Base-by-base conservation (phyloP, 2,329 filamentous ascomycete species). In the Fusarium sp. region DNA sequence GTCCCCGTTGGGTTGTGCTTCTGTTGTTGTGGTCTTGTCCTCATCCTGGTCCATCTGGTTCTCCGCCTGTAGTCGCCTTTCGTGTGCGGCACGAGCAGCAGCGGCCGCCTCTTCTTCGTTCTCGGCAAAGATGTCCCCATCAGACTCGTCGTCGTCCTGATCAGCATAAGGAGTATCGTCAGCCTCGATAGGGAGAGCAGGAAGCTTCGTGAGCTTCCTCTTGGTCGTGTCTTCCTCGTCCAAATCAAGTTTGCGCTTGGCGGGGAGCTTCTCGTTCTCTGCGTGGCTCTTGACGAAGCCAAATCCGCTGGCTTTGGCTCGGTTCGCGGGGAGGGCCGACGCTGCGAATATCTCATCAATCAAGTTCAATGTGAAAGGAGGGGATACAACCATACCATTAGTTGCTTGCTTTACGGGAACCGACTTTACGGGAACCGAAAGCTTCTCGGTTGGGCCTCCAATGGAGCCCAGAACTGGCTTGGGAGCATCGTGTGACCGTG, bases 151-250 rank as follows among this genome's bases (percentile, higher is more conserved):
- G 64, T 92, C 91, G 66, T 91, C 90, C 81, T 91, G 88, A 79
- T 89, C 88, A 78, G 86, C 88, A 81, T 91, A 89, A 76, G 89
- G 87, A 68, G 88, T 88, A 81, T 89, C 87, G 73, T 92, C 89
- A 71, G 87, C 89, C 79, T 92, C 90, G 64, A 94, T 86, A 64
- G 92, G 90, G 68, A 94, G 90, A 75, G 92, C 92, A 67, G 96
- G 95, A 70, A 99, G 91, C 84, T 95, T 97, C 81, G 95, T 95
- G 75, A 99, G 90, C 85, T 97, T 98, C 81, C 95, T 94, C 80
- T 94, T 92, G 3, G 92, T 93, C 35, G 91, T 92, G 78, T 97
- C 94, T 78, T 98, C 96, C 79, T 98, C 96, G 70, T 94, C 95
- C 77, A 98, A 92, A 77, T 95, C 92, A 25, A 97, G 87, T 70